phyloP scores from a whole-genome alignment of 257 asterid genomes.

The Rauvolfia tetraphylla region DNA sequence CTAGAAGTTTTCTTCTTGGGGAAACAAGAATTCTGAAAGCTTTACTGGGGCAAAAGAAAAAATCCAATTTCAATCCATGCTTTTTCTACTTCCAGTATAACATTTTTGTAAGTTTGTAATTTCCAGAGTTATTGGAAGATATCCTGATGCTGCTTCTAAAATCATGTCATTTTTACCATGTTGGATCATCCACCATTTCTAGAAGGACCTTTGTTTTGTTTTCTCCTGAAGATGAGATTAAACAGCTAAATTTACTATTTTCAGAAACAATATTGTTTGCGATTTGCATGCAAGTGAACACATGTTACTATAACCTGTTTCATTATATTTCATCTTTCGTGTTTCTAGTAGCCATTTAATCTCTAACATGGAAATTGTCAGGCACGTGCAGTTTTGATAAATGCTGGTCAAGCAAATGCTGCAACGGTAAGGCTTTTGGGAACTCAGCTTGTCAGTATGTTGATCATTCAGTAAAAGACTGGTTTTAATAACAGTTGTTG shows the following conservation, averaged over 20 bases:
- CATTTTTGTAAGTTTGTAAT: not conserved
- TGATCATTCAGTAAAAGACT: not conserved
- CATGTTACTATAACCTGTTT: not conserved
- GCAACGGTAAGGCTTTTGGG: conserved; percentile 60
- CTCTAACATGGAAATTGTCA: conserved; percentile 33
- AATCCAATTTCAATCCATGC: not conserved
- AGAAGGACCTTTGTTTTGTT: not conserved
- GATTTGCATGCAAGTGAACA: not conserved
- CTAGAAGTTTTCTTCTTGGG: not conserved
- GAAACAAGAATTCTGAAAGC: not conserved
- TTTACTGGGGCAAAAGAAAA: no score
- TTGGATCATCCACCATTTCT: not conserved
- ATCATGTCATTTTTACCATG: not conserved
- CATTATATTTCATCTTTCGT: not conserved
- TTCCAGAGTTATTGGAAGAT: not conserved
- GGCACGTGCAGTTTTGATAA: conserved; percentile 95
- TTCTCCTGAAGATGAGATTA: not conserved
- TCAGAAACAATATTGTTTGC: not conserved
- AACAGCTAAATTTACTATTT: not conserved
- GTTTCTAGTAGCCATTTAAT: conserved; percentile 11
- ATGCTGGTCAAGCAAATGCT: conserved; percentile 99
- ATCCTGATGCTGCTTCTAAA: not conserved
- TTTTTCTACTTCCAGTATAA: not conserved
- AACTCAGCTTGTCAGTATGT: not conserved
- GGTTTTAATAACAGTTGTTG: not conserved